phyloP scores from a whole-genome alignment of 305 asterid species.

The Solanum aculeatissimum region DNA sequence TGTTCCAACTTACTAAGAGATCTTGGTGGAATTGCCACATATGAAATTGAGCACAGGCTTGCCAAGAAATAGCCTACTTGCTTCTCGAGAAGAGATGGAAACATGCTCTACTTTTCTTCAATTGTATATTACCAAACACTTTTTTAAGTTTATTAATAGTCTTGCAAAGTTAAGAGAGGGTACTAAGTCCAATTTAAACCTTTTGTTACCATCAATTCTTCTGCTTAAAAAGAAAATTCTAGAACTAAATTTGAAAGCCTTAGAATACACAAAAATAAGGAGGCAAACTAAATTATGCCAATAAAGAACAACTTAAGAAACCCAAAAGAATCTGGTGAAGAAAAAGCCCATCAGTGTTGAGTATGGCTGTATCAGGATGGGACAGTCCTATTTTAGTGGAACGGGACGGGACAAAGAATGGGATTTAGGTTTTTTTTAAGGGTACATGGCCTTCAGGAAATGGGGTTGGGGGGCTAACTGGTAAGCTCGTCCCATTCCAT shows the following conservation, averaged over 20 bases:
- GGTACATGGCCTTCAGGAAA: not conserved
- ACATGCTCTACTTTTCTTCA: not conserved
- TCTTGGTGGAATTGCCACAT: not conserved
- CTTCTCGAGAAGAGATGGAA: not conserved
- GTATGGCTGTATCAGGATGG: not conserved
- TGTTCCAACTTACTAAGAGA: not conserved
- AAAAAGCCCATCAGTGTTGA: no score
- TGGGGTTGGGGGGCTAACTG: not conserved
- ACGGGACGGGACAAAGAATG: not conserved
- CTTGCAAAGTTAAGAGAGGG: not conserved
- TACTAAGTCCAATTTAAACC: not conserved
- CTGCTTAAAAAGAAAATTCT: not conserved
- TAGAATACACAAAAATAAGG: no score
- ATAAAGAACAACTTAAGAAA: not conserved
- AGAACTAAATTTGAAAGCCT: not conserved
- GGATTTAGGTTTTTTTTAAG: not conserved
- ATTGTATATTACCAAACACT: not conserved
- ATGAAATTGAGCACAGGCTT: not conserved
- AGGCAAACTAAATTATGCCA: not conserved
- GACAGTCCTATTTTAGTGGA: not conserved
- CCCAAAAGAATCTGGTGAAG: no score
- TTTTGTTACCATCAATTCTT: not conserved
- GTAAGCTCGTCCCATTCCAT: not conserved
- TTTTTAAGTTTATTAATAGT: not conserved
- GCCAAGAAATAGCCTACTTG: not conserved